A percentile compares a stretch with the other conserved stretches of the same genome.
Evolutionary conservation across 2,329 filamentous ascomycete genomes (phyloP).

Genomic region (Zopfia rhizophila): DNA sequence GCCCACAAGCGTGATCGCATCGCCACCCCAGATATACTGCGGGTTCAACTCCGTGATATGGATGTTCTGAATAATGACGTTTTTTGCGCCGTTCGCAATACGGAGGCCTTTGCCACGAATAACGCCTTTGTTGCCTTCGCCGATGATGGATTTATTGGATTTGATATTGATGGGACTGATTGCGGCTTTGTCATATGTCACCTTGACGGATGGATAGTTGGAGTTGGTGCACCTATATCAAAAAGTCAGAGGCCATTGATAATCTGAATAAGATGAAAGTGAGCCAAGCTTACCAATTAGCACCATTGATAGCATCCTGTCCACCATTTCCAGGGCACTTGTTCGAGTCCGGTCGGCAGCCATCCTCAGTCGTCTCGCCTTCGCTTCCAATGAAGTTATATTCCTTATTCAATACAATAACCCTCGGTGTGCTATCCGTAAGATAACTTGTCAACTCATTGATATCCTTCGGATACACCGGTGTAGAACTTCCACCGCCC

Average conservation of each 20-base stretch:
- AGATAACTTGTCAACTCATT: constrained; percentile 39
- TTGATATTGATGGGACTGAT: constrained; percentile 41
- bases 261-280: too few relatives aligned
- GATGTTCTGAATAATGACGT: constrained; percentile 55
- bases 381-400: constrained; percentile 37
- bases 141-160: constrained; percentile 55
- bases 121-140: constrained; percentile 51
- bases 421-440: constrained; percentile 43
- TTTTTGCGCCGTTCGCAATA: constrained; percentile 44
- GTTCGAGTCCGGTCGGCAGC: constrained; percentile 54
- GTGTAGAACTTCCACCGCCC: constrained; percentile 26
- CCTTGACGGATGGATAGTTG: constrained; percentile 25
- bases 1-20: constrained; percentile 48
- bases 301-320: constrained; percentile 67
- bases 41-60: constrained; percentile 51
- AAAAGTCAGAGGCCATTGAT: too few relatives aligned
- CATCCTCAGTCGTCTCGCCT: constrained; percentile 29
- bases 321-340: constrained; percentile 63
- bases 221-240: neutral
- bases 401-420: constrained; percentile 51
- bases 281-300: constrained; percentile 27
- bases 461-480: constrained; percentile 25
- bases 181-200: constrained; percentile 47
- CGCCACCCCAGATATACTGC: constrained; percentile 52
- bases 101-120: constrained; percentile 55